These are phyloP conservation scores for Cicer yamashitae DNA, from an alignment of 306 rosid genomes.

Conservation along the genomic window DNA sequence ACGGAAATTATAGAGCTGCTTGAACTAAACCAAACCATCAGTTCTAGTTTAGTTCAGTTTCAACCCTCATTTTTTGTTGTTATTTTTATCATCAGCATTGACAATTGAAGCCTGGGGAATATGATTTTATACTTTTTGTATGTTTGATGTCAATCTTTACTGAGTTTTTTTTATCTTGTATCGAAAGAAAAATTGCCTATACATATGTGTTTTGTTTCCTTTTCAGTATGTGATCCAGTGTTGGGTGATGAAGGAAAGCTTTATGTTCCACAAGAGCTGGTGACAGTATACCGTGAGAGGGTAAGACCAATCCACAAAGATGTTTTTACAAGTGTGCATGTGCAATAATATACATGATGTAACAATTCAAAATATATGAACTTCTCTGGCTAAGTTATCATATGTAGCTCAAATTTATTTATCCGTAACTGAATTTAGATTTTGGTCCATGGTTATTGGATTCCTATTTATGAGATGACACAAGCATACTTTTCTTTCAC, in stretches of 20 bases:
- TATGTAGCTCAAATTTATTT: slow-evolving; percentile 2
- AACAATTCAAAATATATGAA: slow-evolving; percentile 29
- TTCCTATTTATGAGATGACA: slow-evolving; percentile 9
- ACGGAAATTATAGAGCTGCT: neutral
- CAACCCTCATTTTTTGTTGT: slow-evolving; percentile 25
- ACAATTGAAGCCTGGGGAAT: slow-evolving; percentile 21
- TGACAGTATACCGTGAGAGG: slow-evolving; percentile 92
- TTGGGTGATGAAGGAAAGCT: slow-evolving; percentile 98
- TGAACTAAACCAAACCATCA: neutral
- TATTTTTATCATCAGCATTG: slow-evolving; percentile 22
- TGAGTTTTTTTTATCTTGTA: neutral
- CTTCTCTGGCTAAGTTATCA: slow-evolving; percentile 31
- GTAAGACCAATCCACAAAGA: slow-evolving; percentile 52
- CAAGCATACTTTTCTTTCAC: slow-evolving; percentile 24
- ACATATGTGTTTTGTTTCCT: slow-evolving; percentile 39
- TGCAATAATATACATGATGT: slow-evolving; percentile 33
- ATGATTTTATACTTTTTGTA: slow-evolving; percentile 7
- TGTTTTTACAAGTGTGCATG: slow-evolving; percentile 27
- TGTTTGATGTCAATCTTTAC: slow-evolving; percentile 17
- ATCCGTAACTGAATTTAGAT: slow-evolving; percentile 31
- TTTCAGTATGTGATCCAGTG: slow-evolving; percentile 96
- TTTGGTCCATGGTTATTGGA: slow-evolving; percentile 2
- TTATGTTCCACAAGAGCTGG: slow-evolving; percentile 81
- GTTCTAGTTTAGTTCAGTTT: slow-evolving; percentile 12
- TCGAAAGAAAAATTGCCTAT: neutral